Evolutionary conservation across 352 stramenopile genomes (phyloP).

Genomic region (Globisporangium emineosum): DNA sequence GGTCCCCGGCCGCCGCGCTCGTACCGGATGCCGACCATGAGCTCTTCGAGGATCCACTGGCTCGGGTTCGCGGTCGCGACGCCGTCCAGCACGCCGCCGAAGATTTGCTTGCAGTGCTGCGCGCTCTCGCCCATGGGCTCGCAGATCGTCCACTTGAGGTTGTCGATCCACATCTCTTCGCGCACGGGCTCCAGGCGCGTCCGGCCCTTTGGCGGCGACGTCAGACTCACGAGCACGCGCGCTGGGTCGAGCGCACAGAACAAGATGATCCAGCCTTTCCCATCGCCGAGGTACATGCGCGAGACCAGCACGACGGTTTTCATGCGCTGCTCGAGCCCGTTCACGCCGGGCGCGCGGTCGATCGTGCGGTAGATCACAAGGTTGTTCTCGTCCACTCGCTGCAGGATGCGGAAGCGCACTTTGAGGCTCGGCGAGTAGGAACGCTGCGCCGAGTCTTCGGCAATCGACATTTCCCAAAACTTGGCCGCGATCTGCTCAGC

Average conservation of each 20-base stretch:
- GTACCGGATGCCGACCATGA: slow-evolving; percentile 18
- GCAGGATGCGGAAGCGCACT: slow-evolving; percentile 18
- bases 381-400: slow-evolving; percentile 16
- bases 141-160: slow-evolving; percentile 18
- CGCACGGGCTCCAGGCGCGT: slow-evolving; percentile 9
- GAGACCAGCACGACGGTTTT: slow-evolving; percentile 17
- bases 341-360: slow-evolving; percentile 1
- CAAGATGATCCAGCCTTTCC: slow-evolving; percentile 6
- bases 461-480: slow-evolving; percentile 7
- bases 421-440: slow-evolving; percentile 18
- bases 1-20: slow-evolving; percentile 13
- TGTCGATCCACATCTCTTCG: slow-evolving; percentile 20
- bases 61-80: slow-evolving; percentile 14
- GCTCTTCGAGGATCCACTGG: slow-evolving; percentile 20
- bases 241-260: slow-evolving; percentile 12
- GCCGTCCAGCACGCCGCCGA: slow-evolving; percentile 16
- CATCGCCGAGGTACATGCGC: background rate
- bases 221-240: slow-evolving; percentile 6
- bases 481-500: background rate
- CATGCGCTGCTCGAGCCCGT: slow-evolving; percentile 12
- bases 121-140: slow-evolving; percentile 14
- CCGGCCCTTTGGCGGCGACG: background rate
- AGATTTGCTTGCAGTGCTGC: slow-evolving; percentile 15
- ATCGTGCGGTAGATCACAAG: slow-evolving; percentile 20
- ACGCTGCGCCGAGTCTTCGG: background rate